Base-by-base conservation (phyloP, 139 green algal genomes). In the Nannochloris sp. region DNA sequence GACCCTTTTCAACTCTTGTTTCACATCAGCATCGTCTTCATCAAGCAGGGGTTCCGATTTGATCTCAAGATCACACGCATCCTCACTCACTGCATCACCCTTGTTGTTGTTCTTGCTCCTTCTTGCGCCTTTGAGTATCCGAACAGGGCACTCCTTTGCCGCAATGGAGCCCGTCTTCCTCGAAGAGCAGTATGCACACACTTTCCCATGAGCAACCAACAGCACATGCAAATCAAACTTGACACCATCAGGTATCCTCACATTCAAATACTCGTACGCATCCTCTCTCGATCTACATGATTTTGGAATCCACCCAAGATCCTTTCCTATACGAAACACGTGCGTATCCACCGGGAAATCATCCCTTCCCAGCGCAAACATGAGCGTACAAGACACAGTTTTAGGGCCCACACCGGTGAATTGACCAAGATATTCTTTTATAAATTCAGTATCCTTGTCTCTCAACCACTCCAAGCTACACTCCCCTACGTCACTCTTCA, bases 321-420 rank as follows among this genome's bases (percentile, higher is more conserved):
- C 29, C 51, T 75, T 80, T 27, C 61, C 60, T 58, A 86, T 86
- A 23, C 74, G 64, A 70, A 72, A 75, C 44, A 92, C 84, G 64
- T 92, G 84, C 18, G 84, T 88, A 68, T 90, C 84, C 18, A 90
- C 84, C 1, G 85, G 81, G 24, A 90, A 89, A 59, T 90, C 85
- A 2, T 64, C 37, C 3, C 79, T 62, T n/a, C 69, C 44, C 31
- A 88, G 49, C 24, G 62, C 72, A 49, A 92, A 91, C 66, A 90
- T 78, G 16, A 90, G 64, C 49, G 87, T 76, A 71, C 85, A 92
- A 0, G 79, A 58, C 3, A 83, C 51, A 14, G 75, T 90, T 74
- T 91, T 91, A 29, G 75, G 71, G 31, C 85, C 85, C 31, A 91
- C 75, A 5, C 85, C 85, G 25, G 84, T 85, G 75, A 83, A 85